phyloP scores from a whole-genome alignment of 306 rosid genomes.

The Arachis hypogaea region DNA sequence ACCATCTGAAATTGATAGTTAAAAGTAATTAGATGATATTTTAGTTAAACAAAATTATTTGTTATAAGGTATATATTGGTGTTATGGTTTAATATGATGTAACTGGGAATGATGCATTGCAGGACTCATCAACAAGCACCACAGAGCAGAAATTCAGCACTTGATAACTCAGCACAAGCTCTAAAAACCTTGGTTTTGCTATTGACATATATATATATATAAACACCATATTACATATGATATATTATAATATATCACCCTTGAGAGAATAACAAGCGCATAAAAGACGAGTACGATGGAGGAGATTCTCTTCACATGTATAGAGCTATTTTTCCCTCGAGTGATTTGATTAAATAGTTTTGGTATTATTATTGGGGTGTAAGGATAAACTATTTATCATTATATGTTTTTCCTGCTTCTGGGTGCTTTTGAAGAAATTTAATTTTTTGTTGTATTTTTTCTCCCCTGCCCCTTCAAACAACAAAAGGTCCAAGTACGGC shows the following conservation, averaged over 20 bases:
- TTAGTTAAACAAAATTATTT: too few species aligned
- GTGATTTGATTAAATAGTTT: constrained; percentile 51
- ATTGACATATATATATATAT: not conserved
- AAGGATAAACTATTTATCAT: constrained; percentile 42
- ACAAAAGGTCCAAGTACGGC: constrained; percentile 40
- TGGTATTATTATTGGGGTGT: constrained; percentile 46
- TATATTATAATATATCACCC: not conserved
- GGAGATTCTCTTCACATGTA: constrained; percentile 48
- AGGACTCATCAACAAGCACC: constrained; percentile 56
- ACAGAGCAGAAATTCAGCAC: constrained; percentile 63
- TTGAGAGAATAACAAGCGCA: constrained; percentile 23
- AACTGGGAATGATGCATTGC: constrained; percentile 50
- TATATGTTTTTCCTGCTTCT: constrained; percentile 40
- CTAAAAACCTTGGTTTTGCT: constrained; percentile 40
- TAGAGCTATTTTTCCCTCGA: constrained; percentile 57
- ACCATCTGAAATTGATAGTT: too few species aligned
- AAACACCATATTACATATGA: too few species aligned
- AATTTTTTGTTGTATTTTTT: constrained; percentile 19
- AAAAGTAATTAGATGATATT: too few species aligned
- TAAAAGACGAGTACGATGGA: constrained; percentile 26
- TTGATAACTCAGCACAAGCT: constrained; percentile 38
- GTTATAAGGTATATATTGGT: not conserved
- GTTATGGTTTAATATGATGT: not conserved
- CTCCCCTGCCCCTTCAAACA: constrained; percentile 28
- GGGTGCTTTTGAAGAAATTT: constrained; percentile 46